phyloP scores from a whole-genome alignment of 345 rosid species.

The Aquilaria sinensis region DNA sequence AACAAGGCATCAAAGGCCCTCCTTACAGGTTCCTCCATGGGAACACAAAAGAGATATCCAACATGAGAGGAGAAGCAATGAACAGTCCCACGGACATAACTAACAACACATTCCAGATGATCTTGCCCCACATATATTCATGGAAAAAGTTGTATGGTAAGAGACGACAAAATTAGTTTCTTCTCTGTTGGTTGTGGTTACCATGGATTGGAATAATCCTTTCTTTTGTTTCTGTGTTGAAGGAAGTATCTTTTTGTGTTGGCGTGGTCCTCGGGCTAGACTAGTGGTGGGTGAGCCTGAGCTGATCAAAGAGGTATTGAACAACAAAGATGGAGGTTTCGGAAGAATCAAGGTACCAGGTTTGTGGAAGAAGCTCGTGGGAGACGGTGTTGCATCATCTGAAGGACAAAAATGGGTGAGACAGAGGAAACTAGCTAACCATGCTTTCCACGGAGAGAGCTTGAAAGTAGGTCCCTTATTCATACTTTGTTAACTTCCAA shows the following conservation, averaged over 20 bases:
- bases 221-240: neutral
- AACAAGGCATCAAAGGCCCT: constrained; percentile 30
- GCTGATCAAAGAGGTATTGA: constrained; percentile 31
- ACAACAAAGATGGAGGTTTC: constrained; percentile 22
- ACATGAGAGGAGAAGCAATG: constrained; percentile 11
- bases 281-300: constrained; percentile 32
- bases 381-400: constrained; percentile 26
- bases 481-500: too few relatives aligned
- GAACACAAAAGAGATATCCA: constrained; percentile 20
- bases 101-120: constrained; percentile 14
- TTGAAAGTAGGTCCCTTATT: constrained; percentile 19
- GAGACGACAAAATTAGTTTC: neutral
- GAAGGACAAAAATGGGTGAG: constrained; percentile 33
- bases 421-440: constrained; percentile 32
- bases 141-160: constrained; percentile 25
- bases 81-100: constrained; percentile 15
- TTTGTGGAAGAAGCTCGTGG: constrained; percentile 17
- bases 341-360: constrained; percentile 6
- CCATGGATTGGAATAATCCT: neutral
- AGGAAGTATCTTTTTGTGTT: constrained; percentile 26
- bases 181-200: too few relatives aligned
- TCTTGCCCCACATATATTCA: constrained; percentile 20
- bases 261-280: constrained; percentile 28
- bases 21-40: constrained; percentile 29
- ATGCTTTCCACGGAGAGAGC: constrained; percentile 6